A percentile compares a stretch with the other conserved stretches of the same genome.
Conservation (phyloP, 2,329 filamentous ascomycete genomes). For the Penicillium sp. region DNA sequence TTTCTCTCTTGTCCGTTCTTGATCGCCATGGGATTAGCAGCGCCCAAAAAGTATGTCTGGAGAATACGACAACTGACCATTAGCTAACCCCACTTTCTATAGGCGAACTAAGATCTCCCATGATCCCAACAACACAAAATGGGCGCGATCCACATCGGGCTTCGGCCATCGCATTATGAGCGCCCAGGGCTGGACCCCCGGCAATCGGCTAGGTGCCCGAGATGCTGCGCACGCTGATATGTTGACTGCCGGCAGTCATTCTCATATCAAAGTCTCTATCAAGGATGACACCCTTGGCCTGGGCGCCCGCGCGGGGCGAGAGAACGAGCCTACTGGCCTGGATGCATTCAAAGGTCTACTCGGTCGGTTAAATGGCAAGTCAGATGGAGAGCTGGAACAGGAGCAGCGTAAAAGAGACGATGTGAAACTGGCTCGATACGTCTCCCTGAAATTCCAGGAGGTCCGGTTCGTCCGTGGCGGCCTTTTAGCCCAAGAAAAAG, state of each 20-base stretch:
- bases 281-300: conserved; percentile 91
- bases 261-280: conserved; percentile 75
- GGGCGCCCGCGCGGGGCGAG: conserved; percentile 69
- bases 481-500: conserved; percentile 57
- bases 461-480: conserved; percentile 89
- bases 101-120: conserved; percentile 68
- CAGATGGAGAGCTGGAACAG: conserved; percentile 63
- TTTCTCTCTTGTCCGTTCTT: neutral
- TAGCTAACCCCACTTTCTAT: conserved; percentile 10
- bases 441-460: conserved; percentile 67
- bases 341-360: conserved; percentile 81
- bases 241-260: conserved; percentile 73
- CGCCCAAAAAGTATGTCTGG: conserved; percentile 58
- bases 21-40: conserved; percentile 60
- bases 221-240: conserved; percentile 68
- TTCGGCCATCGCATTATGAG: conserved; percentile 89
- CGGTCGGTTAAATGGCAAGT: conserved; percentile 83
- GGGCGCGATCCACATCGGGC: conserved; percentile 72
- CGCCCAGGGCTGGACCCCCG: conserved; percentile 84
- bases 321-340: conserved; percentile 72
- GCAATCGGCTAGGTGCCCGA: conserved; percentile 71
- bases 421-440: conserved; percentile 65
- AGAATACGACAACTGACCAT: neutral
- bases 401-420: conserved; percentile 64
- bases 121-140: conserved; percentile 94